Evolutionary conservation across 2,329 filamentous ascomycete genomes (phyloP).

Genomic region (Colletotrichum filicis): DNA sequence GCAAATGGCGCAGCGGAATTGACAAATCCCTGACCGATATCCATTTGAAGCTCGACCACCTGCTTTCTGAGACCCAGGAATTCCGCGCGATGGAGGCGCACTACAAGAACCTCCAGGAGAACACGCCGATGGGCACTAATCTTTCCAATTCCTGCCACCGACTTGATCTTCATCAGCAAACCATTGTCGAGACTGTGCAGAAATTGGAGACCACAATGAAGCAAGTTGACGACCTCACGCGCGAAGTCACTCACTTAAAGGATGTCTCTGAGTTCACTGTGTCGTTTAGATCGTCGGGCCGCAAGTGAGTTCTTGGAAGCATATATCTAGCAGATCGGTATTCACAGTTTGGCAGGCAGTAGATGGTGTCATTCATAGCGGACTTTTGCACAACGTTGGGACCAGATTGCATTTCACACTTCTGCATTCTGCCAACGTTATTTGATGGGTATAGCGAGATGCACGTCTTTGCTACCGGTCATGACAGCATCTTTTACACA

Average conservation of each 20-base stretch:
- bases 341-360: background rate
- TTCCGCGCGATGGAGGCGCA: constrained; percentile 17
- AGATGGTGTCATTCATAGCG: background rate
- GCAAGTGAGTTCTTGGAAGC: background rate
- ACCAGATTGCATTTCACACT: background rate
- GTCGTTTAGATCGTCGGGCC: constrained; percentile 11
- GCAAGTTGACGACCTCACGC: constrained; percentile 3
- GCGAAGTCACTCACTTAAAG: background rate
- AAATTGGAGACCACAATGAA: background rate
- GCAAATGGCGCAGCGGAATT: constrained; percentile 4
- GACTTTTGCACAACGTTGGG: background rate
- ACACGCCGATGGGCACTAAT: constrained; percentile 12
- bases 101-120: background rate
- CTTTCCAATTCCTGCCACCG: constrained; percentile 10
- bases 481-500: too few relatives aligned
- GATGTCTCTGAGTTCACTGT: constrained; percentile 16
- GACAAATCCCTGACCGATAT: constrained; percentile 4
- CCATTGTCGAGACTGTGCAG: background rate
- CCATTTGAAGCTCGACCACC: constrained; percentile 7
- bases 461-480: background rate
- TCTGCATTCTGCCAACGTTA: background rate
- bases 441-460: background rate
- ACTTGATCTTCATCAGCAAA: constrained; percentile 11
- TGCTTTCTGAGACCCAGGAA: constrained; percentile 11
- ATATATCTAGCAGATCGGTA: too few relatives aligned